A percentile compares a stretch with the other conserved stretches of the same genome.
phyloP scores from a whole-genome alignment of 2,329 filamentous ascomycete species.

The Cladophialophora bantiana region DNA sequence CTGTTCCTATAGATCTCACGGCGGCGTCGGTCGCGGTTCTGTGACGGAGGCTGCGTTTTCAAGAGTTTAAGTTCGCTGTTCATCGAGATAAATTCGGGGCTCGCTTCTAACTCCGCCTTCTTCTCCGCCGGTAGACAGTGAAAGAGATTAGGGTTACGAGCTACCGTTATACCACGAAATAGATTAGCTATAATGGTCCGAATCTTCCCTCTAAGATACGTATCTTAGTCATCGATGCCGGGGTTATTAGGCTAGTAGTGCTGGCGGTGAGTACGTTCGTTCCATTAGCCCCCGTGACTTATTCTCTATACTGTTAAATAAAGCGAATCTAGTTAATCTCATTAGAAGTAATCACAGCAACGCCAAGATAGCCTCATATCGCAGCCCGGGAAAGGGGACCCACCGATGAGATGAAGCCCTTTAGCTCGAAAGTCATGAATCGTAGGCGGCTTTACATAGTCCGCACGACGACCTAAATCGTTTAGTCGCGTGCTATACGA shows the following conservation, averaged over 20 bases:
- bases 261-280: slow-evolving; percentile 22
- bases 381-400: slow-evolving; percentile 10
- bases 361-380: slow-evolving; percentile 4
- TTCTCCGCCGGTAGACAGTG: slow-evolving; percentile 24
- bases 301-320: no score
- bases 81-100: no score
- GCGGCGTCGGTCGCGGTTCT: neutral
- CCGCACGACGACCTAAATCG: slow-evolving; percentile 21
- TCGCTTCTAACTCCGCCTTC: slow-evolving; percentile 16
- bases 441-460: slow-evolving; percentile 24
- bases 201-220: slow-evolving; percentile 18
- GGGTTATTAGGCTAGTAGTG: slow-evolving; percentile 29
- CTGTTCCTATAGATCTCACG: slow-evolving; percentile 13
- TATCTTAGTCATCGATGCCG: slow-evolving; percentile 27
- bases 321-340: no score
- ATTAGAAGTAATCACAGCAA: no score
- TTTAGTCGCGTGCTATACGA: slow-evolving; percentile 24
- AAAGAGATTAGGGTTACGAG: slow-evolving; percentile 27
- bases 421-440: slow-evolving; percentile 29
- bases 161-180: slow-evolving; percentile 21
- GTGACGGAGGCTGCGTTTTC: no score
- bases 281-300: no score
- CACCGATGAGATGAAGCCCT: slow-evolving; percentile 24
- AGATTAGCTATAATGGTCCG: slow-evolving; percentile 24
- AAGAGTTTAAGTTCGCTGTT: no score